A percentile compares a stretch with the other conserved stretches of the same genome.
Conservation (phyloP, 495 filamentous ascomycete species). For the Neurospora sp. region DNA sequence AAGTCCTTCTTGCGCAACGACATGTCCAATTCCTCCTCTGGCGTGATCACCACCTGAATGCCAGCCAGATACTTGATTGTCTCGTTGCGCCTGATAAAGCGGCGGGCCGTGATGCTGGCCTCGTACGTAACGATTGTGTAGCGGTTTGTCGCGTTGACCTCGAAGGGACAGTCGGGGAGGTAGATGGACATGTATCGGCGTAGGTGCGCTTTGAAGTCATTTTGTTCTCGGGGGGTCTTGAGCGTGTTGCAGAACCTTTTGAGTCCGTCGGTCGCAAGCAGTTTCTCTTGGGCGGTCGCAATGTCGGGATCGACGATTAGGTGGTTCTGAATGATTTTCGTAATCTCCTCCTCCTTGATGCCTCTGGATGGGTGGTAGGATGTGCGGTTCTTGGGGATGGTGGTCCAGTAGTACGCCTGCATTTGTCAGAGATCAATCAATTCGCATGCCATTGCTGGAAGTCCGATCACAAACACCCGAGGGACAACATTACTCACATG, state of each 20-base stretch:
- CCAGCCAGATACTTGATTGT: constrained; percentile 84
- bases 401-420: constrained; percentile 91
- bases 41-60: constrained; percentile 80
- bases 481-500: constrained; percentile 50
- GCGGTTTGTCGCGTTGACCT: constrained; percentile 87
- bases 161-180: constrained; percentile 83
- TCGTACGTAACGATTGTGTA: constrained; percentile 89
- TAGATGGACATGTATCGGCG: constrained; percentile 90
- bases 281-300: constrained; percentile 53
- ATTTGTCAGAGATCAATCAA: neutral
- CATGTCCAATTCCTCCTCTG: constrained; percentile 76
- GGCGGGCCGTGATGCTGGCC: constrained; percentile 76
- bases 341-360: constrained; percentile 69
- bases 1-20: constrained; percentile 78
- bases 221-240: constrained; percentile 66
- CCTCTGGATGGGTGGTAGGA: constrained; percentile 78
- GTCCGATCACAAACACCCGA: neutral
- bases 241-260: constrained; percentile 56
- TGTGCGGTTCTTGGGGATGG: constrained; percentile 84
- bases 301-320: constrained; percentile 68
- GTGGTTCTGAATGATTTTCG: constrained; percentile 63
- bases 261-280: constrained; percentile 65
- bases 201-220: constrained; percentile 79
- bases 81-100: constrained; percentile 66
- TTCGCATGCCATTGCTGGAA: neutral